Conservation (phyloP, 2,329 filamentous ascomycete genomes). For the Bipolaris victoriae region DNA sequence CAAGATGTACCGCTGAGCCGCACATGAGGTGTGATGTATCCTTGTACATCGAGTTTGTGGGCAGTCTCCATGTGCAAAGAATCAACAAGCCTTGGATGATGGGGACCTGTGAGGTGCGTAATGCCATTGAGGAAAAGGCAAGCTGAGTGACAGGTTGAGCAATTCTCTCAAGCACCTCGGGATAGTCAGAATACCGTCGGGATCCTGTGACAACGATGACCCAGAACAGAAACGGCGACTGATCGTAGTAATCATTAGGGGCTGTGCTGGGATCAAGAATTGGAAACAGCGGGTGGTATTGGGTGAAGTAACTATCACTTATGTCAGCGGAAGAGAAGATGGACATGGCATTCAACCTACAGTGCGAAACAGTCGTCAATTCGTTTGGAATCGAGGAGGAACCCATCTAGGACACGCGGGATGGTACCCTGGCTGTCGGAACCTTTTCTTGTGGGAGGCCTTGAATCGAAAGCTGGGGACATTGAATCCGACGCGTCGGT, state of each 20-base stretch:
- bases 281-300: conserved; percentile 44
- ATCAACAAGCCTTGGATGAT: conserved; percentile 51
- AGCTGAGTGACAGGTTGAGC: conserved; percentile 46
- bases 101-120: conserved; percentile 46
- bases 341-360: conserved; percentile 21
- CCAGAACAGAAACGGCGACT: conserved; percentile 51
- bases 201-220: conserved; percentile 49
- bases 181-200: conserved; percentile 47
- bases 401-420: conserved; percentile 39
- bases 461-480: conserved; percentile 38
- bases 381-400: conserved; percentile 40
- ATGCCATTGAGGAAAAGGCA: conserved; percentile 47
- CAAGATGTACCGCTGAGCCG: conserved; percentile 50
- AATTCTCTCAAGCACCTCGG: conserved; percentile 42
- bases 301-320: conserved; percentile 39
- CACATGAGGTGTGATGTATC: conserved; percentile 50
- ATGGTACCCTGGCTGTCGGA: conserved; percentile 31
- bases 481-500: conserved; percentile 39
- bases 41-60: conserved; percentile 51
- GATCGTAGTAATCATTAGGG: conserved; percentile 44
- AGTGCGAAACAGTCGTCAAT: conserved; percentile 47
- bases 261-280: conserved; percentile 40
- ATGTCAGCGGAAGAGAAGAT: conserved; percentile 19
- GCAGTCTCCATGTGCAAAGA: conserved; percentile 51
- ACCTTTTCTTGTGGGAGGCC: conserved; percentile 33